Percentiles rank a stretch among this genome's conserved stretches.
phyloP scores from a whole-genome alignment of 306 rosid genomes.

The Quercus variabilis region DNA sequence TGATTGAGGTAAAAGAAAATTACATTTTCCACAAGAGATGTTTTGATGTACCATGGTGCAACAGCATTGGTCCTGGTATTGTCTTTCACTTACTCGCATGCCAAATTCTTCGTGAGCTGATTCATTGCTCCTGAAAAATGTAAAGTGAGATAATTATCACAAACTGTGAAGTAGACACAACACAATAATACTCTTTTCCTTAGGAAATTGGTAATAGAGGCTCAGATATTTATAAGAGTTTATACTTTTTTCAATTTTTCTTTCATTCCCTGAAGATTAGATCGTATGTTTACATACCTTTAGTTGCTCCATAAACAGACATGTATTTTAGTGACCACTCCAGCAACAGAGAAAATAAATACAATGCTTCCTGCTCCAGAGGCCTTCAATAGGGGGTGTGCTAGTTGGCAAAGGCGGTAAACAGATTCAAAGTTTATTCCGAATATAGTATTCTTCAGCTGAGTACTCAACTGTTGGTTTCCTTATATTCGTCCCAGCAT shows the following conservation, averaged over 20 bases:
- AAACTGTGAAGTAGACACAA: too few relatives aligned
- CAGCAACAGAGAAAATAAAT: slow-evolving; percentile 28
- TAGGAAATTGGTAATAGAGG: too few relatives aligned
- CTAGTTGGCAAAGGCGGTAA: slow-evolving; percentile 32
- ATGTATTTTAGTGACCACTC: slow-evolving; percentile 24
- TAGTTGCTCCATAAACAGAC: slow-evolving; percentile 35
- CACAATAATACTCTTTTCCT: too few relatives aligned
- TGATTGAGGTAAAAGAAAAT: not conserved
- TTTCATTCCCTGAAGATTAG: too few relatives aligned
- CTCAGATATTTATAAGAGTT: too few relatives aligned
- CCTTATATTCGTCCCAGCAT: not conserved
- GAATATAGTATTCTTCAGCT: slow-evolving; percentile 3
- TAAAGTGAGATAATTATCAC: too few relatives aligned
- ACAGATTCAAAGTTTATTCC: slow-evolving; percentile 13
- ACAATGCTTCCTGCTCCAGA: slow-evolving; percentile 22
- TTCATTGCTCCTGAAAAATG: slow-evolving; percentile 43
- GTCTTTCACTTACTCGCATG: slow-evolving; percentile 65
- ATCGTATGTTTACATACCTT: slow-evolving; percentile 21
- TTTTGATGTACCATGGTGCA: slow-evolving; percentile 45
- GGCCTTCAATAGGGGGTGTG: not conserved
- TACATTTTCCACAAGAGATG: slow-evolving; percentile 22
- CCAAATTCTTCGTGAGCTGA: slow-evolving; percentile 39
- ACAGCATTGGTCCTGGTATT: slow-evolving; percentile 45
- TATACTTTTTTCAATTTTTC: too few relatives aligned
- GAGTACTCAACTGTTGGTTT: slow-evolving; percentile 12